These are phyloP conservation scores for Volvox africanus DNA, from an alignment of 139 green algal genomes.

Conservation along the genomic window DNA sequence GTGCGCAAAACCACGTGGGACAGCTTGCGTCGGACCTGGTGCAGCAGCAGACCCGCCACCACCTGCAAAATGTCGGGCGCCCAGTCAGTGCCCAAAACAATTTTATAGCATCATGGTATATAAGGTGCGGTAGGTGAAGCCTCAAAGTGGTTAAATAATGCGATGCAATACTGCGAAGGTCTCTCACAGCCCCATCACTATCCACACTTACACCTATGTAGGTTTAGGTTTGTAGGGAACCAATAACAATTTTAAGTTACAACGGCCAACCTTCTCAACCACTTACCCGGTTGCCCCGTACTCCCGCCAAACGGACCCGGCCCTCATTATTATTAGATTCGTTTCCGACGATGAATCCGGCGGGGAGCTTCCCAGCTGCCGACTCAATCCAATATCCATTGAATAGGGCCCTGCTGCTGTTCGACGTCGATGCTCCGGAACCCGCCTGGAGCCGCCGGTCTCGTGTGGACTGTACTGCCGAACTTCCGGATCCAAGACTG, in stretches of 20 bases:
- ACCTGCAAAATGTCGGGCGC: not conserved
- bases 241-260: too few relatives aligned
- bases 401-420: not conserved
- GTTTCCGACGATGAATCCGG: not conserved
- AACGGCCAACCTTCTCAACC: too few relatives aligned
- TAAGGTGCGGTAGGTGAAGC: too few relatives aligned
- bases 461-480: not conserved
- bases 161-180: too few relatives aligned
- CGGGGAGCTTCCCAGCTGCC: not conserved
- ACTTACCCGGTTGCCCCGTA: slow-evolving; percentile 17
- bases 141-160: too few relatives aligned
- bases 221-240: too few relatives aligned
- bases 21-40: slow-evolving; percentile 45
- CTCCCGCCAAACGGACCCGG: slow-evolving; percentile 8
- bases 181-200: too few relatives aligned
- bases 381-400: slow-evolving; percentile 28
- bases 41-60: slow-evolving; percentile 53
- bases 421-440: not conserved
- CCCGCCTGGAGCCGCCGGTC: slow-evolving; percentile 2
- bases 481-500: not conserved
- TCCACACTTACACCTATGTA: too few relatives aligned
- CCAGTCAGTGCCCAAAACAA: too few relatives aligned
- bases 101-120: too few relatives aligned
- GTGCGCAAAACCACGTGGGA: not conserved
- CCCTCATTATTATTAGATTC: not conserved